phyloP scores from a whole-genome alignment of 2,329 filamentous ascomycete genomes.

The Ascochyta fabae region DNA sequence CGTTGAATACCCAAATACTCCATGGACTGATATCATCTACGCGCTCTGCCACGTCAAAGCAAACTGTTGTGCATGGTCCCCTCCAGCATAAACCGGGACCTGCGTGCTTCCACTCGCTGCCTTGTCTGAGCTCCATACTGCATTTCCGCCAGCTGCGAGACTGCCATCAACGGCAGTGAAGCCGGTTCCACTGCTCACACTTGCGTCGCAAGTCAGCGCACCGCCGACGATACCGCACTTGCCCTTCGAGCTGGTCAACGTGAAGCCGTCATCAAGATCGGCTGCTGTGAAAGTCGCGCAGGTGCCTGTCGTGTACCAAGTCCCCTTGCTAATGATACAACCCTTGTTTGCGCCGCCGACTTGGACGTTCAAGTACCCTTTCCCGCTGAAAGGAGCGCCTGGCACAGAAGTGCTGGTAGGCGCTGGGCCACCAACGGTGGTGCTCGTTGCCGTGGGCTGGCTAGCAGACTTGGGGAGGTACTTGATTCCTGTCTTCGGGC shows the following conservation, averaged over 20 bases:
- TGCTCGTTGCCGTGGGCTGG: constrained; percentile 37
- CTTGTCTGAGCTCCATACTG: constrained; percentile 53
- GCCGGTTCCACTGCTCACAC: constrained; percentile 51
- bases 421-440: constrained; percentile 32
- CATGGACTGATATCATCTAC: constrained; percentile 8
- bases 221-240: constrained; percentile 62
- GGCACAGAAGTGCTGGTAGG: constrained; percentile 46
- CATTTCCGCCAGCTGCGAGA: constrained; percentile 49
- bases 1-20: constrained; percentile 3
- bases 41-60: constrained; percentile 49
- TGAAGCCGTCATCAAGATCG: constrained; percentile 39
- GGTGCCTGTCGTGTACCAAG: constrained; percentile 71
- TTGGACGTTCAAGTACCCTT: constrained; percentile 65
- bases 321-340: constrained; percentile 71
- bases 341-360: constrained; percentile 59
- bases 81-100: constrained; percentile 52
- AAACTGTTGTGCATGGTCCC: constrained; percentile 41
- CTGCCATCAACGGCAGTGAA: constrained; percentile 49
- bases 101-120: constrained; percentile 53
- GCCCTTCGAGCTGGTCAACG: constrained; percentile 43
- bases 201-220: constrained; percentile 62
- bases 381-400: constrained; percentile 60
- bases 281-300: constrained; percentile 70
- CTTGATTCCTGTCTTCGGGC: constrained; percentile 67
- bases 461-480: constrained; percentile 65